Conservation (phyloP, 177 flowering plant genomes). For the Vitis hybrid region DNA sequence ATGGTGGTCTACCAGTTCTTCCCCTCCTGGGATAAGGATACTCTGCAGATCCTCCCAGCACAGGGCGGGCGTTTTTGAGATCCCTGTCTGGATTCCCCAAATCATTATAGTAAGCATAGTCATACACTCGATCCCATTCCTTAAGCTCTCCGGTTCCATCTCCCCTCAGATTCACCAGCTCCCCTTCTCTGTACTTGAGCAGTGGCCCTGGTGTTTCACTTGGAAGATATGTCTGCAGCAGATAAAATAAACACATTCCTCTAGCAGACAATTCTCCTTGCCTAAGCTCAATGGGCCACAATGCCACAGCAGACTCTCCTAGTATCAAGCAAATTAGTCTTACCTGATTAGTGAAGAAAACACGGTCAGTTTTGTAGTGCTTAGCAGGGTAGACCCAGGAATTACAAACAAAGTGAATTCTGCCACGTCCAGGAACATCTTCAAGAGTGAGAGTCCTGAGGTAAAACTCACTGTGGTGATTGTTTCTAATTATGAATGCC, state of each 20-base stretch:
- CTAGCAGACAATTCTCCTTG: slow-evolving; percentile 2
- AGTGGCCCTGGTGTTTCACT: slow-evolving; percentile 44
- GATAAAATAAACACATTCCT: not conserved
- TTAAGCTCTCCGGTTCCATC: slow-evolving; percentile 44
- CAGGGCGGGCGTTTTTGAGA: slow-evolving; percentile 33
- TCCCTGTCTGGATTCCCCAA: slow-evolving; percentile 55
- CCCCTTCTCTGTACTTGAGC: slow-evolving; percentile 44
- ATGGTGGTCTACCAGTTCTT: slow-evolving; percentile 50
- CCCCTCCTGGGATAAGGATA: slow-evolving; percentile 68
- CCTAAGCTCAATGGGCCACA: too few relatives aligned
- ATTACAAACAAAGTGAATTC: slow-evolving; percentile 71
- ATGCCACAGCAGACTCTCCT: too few relatives aligned
- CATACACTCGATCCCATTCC: slow-evolving; percentile 66
- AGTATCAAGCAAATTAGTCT: not conserved
- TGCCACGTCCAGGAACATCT: slow-evolving; percentile 59
- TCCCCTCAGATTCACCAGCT: slow-evolving; percentile 49
- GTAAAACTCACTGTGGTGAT: slow-evolving; percentile 67
- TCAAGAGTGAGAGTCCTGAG: slow-evolving; percentile 71
- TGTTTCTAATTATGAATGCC: slow-evolving; percentile 63
- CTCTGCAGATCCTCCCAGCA: slow-evolving; percentile 56
- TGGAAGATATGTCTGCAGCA: slow-evolving; percentile 53
- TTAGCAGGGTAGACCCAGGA: slow-evolving; percentile 89
- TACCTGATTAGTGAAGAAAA: slow-evolving; percentile 78
- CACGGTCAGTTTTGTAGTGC: slow-evolving; percentile 48
- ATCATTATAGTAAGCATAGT: slow-evolving; percentile 63